These are phyloP conservation scores for Tylopilus rubrobrunneus DNA, from an alignment of 768 basidiomycete genomes.

Conservation along the genomic window DNA sequence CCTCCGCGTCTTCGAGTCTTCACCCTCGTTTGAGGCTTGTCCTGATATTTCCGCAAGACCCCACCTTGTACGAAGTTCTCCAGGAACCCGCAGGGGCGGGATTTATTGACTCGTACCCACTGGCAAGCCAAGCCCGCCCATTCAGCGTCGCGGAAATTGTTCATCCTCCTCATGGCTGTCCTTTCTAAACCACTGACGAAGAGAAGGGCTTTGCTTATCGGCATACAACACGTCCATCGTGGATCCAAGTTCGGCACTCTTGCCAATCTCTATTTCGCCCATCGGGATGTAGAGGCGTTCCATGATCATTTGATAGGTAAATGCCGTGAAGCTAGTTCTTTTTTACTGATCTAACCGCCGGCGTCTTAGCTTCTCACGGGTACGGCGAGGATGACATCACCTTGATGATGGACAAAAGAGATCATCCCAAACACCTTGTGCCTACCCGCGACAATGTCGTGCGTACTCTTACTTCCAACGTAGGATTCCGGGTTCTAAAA, in stretches of 20 bases:
- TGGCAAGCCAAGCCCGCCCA: neutral
- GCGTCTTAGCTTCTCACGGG: constrained; percentile 30
- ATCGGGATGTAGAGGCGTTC: constrained; percentile 17
- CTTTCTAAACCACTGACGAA: neutral
- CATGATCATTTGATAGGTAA: constrained; percentile 17
- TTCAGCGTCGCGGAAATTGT: no score
- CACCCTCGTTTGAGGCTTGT: neutral
- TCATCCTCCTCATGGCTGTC: neutral
- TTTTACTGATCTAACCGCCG: neutral
- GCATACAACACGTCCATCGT: constrained; percentile 9
- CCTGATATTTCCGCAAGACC: neutral
- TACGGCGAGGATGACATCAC: constrained; percentile 40
- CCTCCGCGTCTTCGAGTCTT: neutral
- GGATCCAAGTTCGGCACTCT: neutral
- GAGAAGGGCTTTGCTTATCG: constrained; percentile 22
- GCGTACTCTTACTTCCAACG: constrained; percentile 6
- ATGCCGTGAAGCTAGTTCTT: neutral
- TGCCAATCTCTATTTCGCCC: constrained; percentile 12
- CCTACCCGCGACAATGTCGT: constrained; percentile 48
- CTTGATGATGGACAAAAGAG: constrained; percentile 38
- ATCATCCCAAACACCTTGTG: constrained; percentile 27
- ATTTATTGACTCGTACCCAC: neutral
- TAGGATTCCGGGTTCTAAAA: neutral
- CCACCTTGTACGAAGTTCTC: no score
- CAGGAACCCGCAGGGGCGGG: no score